phyloP scores from a whole-genome alignment of 73 alveolate species.

The Effrenium voratum region DNA sequence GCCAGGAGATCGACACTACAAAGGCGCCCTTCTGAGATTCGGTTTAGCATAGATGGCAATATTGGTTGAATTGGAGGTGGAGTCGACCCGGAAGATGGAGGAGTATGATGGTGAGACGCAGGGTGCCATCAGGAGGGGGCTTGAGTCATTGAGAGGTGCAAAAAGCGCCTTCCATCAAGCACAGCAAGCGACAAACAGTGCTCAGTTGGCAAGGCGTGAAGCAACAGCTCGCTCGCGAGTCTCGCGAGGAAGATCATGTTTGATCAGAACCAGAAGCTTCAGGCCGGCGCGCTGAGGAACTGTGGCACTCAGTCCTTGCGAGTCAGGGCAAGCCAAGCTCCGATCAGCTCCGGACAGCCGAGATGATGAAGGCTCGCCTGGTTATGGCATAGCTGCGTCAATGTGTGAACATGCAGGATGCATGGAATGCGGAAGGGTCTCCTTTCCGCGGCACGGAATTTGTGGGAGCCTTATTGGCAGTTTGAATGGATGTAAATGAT shows the following conservation, averaged over 20 bases:
- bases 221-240: no score
- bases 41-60: neutral
- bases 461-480: neutral
- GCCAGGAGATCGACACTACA: constrained; percentile 59
- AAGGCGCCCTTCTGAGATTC: neutral
- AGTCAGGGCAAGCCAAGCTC: constrained; percentile 73
- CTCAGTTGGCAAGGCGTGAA: no score
- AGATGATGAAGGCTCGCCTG: constrained; percentile 61
- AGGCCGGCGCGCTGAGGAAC: constrained; percentile 19
- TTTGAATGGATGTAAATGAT: neutral
- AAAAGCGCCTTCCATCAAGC: no score
- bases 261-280: constrained; percentile 89
- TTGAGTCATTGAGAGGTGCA: no score
- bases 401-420: neutral
- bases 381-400: neutral
- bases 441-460: constrained; percentile 83
- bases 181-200: neutral
- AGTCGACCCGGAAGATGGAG: constrained; percentile 72
- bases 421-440: constrained; percentile 82
- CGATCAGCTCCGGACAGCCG: constrained; percentile 82
- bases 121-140: constrained; percentile 90
- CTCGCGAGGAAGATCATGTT: constrained; percentile 83
- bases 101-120: constrained; percentile 91
- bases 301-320: neutral
- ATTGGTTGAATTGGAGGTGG: constrained; percentile 2